Conservation (phyloP, 305 asterid genomes). For the Fraxinus angustifolia region DNA sequence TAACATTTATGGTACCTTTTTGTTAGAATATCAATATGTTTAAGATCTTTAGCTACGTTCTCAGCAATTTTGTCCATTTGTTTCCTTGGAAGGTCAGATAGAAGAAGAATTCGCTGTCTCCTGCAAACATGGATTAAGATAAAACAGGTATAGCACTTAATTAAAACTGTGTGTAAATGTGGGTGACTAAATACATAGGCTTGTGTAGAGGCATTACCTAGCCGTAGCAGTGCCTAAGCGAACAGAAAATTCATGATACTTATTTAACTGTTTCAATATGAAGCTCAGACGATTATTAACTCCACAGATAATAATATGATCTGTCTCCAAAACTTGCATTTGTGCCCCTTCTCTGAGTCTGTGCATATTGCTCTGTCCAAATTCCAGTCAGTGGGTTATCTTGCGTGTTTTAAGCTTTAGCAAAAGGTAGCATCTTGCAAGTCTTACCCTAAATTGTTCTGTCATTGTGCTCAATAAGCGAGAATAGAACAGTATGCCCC, state of each 20-base stretch:
- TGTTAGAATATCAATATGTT: conserved; percentile 77
- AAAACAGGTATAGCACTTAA: conserved; percentile 23
- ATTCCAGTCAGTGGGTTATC: conserved; percentile 32
- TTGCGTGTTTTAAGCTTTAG: conserved; percentile 24
- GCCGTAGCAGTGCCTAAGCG: conserved; percentile 94
- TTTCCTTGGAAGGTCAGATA: conserved; percentile 95
- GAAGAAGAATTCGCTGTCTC: conserved; percentile 85
- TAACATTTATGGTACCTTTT: conserved; percentile 52
- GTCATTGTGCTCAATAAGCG: conserved; percentile 97
- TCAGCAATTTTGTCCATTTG: conserved; percentile 91
- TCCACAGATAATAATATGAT: conserved; percentile 91
- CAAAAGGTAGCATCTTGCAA: conserved; percentile 24
- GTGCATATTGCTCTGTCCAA: conserved; percentile 78
- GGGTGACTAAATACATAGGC: not conserved
- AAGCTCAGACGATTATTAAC: conserved; percentile 76
- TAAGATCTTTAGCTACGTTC: conserved; percentile 77
- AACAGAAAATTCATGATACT: conserved; percentile 86
- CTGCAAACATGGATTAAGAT: conserved; percentile 38
- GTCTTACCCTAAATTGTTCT: conserved; percentile 87
- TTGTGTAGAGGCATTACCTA: conserved; percentile 46
- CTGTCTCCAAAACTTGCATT: conserved; percentile 84
- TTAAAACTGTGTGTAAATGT: not conserved
- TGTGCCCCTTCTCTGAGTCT: conserved; percentile 96
- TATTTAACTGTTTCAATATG: conserved; percentile 84
- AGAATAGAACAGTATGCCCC: conserved; percentile 95